These are phyloP conservation scores for Quercus agrifolia DNA, from an alignment of 306 rosid genomes.

Conservation along the genomic window DNA sequence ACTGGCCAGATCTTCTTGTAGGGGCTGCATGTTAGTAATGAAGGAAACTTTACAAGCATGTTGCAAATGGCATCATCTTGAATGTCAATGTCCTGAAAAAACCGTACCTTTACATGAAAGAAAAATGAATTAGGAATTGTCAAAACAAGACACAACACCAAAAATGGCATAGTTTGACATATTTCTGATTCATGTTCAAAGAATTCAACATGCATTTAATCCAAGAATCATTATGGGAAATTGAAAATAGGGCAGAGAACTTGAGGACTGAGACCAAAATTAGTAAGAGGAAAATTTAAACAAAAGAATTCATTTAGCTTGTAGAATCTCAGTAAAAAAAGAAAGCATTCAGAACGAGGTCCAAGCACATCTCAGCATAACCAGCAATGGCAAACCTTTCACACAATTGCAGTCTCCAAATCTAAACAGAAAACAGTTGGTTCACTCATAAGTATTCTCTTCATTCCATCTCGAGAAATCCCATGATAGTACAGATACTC, in stretches of 20 bases:
- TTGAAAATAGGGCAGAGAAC: not conserved
- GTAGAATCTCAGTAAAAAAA: not conserved
- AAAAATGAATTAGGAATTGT: constrained; percentile 16
- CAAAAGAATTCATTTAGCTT: not conserved
- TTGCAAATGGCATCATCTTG: too few relatives aligned
- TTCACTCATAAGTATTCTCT: constrained; percentile 75
- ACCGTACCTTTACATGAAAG: not conserved
- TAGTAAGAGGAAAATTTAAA: not conserved
- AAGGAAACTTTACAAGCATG: constrained; percentile 91
- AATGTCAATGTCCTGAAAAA: too few relatives aligned
- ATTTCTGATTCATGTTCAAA: not conserved
- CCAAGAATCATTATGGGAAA: constrained; percentile 9
- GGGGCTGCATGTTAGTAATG: constrained; percentile 43
- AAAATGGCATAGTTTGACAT: not conserved
- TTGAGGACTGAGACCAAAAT: constrained; percentile 12
- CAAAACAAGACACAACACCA: constrained; percentile 6
- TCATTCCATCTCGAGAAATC: constrained; percentile 79
- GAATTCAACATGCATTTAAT: not conserved
- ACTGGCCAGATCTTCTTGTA: too few relatives aligned
- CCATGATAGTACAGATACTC: constrained; percentile 82
- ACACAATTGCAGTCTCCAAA: constrained; percentile 70
- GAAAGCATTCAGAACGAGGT: not conserved
- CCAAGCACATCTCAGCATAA: constrained; percentile 3
- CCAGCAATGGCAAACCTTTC: constrained; percentile 55
- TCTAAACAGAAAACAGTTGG: constrained; percentile 81